Conservation (phyloP, 2,329 filamentous ascomycete species). For the Rhynchosporium agropyri region DNA sequence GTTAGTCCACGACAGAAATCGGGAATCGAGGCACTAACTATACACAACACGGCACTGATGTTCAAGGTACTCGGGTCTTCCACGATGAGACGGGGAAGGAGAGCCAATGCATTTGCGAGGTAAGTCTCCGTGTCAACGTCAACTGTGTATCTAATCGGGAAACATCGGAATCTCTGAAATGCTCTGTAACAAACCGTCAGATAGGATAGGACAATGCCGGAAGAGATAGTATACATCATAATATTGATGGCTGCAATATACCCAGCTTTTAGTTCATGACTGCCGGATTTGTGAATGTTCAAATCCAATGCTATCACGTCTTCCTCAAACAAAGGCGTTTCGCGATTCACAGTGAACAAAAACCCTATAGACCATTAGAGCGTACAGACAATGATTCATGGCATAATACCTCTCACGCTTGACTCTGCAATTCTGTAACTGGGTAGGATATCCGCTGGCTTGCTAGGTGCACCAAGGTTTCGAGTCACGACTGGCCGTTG, state of each 20-base stretch:
- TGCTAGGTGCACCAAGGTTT: background rate
- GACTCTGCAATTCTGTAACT: conserved; percentile 5
- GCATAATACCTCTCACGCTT: background rate
- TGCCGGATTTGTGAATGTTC: background rate
- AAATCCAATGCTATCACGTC: background rate
- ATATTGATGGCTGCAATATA: conserved; percentile 15
- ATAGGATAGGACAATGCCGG: too few relatives aligned
- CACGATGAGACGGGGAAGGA: conserved; percentile 8
- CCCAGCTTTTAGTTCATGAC: background rate
- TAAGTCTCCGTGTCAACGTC: background rate
- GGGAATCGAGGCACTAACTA: background rate
- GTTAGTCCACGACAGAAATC: background rate
- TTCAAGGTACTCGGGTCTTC: background rate
- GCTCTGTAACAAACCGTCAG: conserved; percentile 4
- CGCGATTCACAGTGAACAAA: background rate
- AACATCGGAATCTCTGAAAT: conserved; percentile 9
- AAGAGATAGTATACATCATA: background rate
- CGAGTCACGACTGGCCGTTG: background rate
- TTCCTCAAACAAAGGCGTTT: conserved; percentile 7
- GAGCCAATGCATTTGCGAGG: conserved; percentile 5
- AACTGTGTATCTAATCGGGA: background rate
- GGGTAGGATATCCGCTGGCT: conserved; percentile 2
- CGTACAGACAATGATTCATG: background rate
- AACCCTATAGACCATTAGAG: background rate
- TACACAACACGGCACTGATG: conserved; percentile 1